Evolutionary conservation across 805 yeast species (phyloP).

Genomic region (Grigorovia jiainica): DNA sequence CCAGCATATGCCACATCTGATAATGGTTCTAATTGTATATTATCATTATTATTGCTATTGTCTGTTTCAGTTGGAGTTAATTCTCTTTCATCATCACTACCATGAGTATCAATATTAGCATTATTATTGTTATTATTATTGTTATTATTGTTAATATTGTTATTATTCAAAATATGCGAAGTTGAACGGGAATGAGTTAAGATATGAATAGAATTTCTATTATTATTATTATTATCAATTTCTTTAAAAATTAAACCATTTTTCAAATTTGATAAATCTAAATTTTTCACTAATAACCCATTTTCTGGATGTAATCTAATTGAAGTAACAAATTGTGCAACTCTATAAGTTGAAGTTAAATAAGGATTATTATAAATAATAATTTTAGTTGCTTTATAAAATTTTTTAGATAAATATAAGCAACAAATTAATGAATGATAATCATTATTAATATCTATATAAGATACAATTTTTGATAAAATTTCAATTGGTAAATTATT

Average conservation of each 20-base stretch:
- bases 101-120: background rate
- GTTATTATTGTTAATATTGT: background rate
- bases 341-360: conserved; percentile 63
- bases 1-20: conserved; percentile 47
- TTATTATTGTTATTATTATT: conserved; percentile 8
- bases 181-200: too few relatives aligned
- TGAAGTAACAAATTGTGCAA: conserved; percentile 69
- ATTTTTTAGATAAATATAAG: conserved; percentile 41
- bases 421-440: conserved; percentile 26
- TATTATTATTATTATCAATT: conserved; percentile 7
- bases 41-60: background rate
- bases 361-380: conserved; percentile 45
- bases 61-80: background rate
- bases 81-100: background rate
- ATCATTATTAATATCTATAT: conserved; percentile 20
- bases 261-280: conserved; percentile 48
- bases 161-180: background rate
- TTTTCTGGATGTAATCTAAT: conserved; percentile 47
- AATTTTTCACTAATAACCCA: conserved; percentile 43
- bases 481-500: conserved; percentile 29
- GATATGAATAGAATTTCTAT: background rate
- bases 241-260: conserved; percentile 31
- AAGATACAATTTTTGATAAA: conserved; percentile 17
- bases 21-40: conserved; percentile 4
- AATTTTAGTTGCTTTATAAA: conserved; percentile 44